Percentiles rank a stretch among this genome's conserved stretches.
These are phyloP conservation scores for Carpinus fangiana DNA, from an alignment of 306 rosid species.

Conservation along the genomic window DNA sequence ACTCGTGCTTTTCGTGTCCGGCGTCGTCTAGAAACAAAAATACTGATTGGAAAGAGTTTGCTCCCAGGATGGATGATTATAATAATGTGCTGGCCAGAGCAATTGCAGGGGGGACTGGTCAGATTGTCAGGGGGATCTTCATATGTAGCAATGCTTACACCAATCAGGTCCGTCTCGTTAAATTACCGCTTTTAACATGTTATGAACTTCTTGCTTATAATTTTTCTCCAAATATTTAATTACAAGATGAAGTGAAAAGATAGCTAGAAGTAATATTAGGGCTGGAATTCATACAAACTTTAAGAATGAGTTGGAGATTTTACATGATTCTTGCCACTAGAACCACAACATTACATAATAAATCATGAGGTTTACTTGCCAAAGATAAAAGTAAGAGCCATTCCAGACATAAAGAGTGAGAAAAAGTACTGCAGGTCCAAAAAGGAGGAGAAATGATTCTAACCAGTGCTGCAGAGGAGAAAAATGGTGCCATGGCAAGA, in stretches of 20 bases:
- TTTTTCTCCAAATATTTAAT: constrained; percentile 8
- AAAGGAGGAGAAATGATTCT: constrained; percentile 88
- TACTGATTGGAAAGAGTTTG: constrained; percentile 92
- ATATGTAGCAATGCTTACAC: constrained; percentile 86
- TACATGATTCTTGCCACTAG: too few relatives aligned
- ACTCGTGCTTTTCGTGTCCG: constrained; percentile 70
- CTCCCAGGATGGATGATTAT: constrained; percentile 82
- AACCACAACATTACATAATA: too few relatives aligned
- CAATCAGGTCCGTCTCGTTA: constrained; percentile 59
- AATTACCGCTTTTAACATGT: too few relatives aligned
- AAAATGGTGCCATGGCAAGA: constrained; percentile 31
- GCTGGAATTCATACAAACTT: too few relatives aligned
- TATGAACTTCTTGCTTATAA: background rate
- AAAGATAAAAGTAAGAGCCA: background rate
- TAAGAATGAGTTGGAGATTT: too few relatives aligned
- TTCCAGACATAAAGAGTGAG: background rate
- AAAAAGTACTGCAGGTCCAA: constrained; percentile 49
- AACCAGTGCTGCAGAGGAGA: constrained; percentile 32
- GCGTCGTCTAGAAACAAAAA: constrained; percentile 34
- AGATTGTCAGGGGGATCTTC: constrained; percentile 89
- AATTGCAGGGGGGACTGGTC: constrained; percentile 91
- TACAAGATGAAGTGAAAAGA: background rate
- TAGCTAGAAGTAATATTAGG: too few relatives aligned
- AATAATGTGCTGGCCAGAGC: constrained; percentile 75
- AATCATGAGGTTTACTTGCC: background rate